Conservation (phyloP, 345 rosid genomes). For the Euclidium syriacum region DNA sequence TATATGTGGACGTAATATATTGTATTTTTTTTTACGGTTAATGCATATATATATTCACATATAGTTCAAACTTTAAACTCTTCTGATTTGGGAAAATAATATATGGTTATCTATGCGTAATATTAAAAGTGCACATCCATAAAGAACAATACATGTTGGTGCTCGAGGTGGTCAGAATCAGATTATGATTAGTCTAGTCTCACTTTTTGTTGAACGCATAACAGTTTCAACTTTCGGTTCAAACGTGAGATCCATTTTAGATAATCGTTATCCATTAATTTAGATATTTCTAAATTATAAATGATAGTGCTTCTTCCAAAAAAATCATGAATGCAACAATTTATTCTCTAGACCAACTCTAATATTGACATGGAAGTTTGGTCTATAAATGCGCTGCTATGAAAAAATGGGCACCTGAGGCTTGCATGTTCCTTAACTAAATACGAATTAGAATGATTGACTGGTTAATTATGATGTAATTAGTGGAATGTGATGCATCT, state of each 20-base stretch:
- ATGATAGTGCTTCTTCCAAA: not conserved
- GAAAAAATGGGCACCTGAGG: constrained; percentile 2
- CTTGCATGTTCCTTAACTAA: not conserved
- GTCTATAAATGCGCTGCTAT: not conserved
- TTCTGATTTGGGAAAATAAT: not conserved
- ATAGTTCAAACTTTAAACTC: not conserved
- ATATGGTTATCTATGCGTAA: constrained; percentile 2
- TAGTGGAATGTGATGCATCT: constrained; percentile 18
- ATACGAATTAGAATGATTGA: not conserved
- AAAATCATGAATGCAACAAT: not conserved
- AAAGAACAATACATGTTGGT: constrained; percentile 14
- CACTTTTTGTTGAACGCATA: not conserved
- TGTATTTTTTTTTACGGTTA: not conserved
- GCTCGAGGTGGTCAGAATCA: constrained; percentile 28
- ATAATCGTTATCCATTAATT: not conserved
- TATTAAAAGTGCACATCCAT: not conserved
- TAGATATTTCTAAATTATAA: not conserved
- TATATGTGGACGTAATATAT: not conserved
- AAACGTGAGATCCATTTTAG: not conserved
- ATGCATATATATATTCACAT: not conserved
- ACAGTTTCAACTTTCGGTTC: not conserved
- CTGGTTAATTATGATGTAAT: not conserved
- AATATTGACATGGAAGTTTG: not conserved
- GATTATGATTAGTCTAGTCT: not conserved
- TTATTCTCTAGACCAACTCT: not conserved